Evolutionary conservation across 768 basidiomycete species (phyloP), one percentile per base, ranked within the genome.

Genomic region (Termitomyces eurrhizus): DNA sequence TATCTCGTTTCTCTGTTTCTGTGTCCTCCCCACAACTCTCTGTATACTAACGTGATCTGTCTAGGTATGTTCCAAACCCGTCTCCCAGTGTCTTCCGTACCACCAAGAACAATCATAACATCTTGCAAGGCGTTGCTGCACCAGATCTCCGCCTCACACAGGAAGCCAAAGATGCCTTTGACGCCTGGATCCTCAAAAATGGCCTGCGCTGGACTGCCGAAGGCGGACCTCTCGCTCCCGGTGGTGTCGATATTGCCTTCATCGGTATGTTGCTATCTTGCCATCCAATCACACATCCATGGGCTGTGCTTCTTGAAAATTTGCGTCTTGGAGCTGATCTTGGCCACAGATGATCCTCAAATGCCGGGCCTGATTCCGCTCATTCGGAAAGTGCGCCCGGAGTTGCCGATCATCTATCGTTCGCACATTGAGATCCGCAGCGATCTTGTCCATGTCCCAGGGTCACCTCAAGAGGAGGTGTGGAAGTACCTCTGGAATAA

Each of bases 401-500:
- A 89, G 29, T 77, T 95, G 51, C 94, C 94, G 56, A 93, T 97
- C 69, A 79, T 95, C 64, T 98, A 95, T 73, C 88, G 95, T 49
- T 96, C 93, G 56, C 95, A 97, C 78, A 97, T 97, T 62, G 94
- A 98, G 77, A 94, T 90, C 65, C 88, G 89, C 52, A 89, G 89
- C 65, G 91, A 95, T 71, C 87, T 97, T 45, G 86, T 93, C 26
- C 90, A 94, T 71, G 79, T 85, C 29, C 76, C 85, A 26, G 89
- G 87, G 35, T 93, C 93, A 13, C 90, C 92, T 24, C 93, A 95
- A 69, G 86, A 89, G 69, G 89, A 91, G 66, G 93, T 95, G 18
- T 98, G 95, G 94, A 84, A 95, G 67, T 98, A 94, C 74, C 83
- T 98, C 14, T 97, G 90, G 89, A 88, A 92, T 66, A 94, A 92